phyloP scores from a whole-genome alignment of 2,329 filamentous ascomycete genomes.

The Claviceps arundinis region DNA sequence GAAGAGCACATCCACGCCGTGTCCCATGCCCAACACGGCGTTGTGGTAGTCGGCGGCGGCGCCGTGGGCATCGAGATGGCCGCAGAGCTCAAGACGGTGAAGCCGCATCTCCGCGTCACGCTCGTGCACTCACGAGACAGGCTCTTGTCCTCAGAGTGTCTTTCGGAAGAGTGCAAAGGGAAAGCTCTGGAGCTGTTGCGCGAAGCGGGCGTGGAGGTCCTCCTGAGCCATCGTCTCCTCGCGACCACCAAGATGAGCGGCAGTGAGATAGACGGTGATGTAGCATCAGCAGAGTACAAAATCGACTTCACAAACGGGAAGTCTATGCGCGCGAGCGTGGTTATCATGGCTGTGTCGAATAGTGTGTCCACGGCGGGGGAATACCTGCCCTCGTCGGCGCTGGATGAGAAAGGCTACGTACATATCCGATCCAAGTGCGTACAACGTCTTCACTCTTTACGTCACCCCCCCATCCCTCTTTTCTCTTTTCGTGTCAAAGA shows the following conservation, averaged over 20 bases:
- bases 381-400: conserved; percentile 43
- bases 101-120: conserved; percentile 53
- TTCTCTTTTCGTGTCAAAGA: neutral
- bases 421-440: conserved; percentile 44
- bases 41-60: conserved; percentile 63
- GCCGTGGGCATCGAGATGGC: conserved; percentile 77
- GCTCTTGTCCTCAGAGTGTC: conserved; percentile 59
- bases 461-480: no score
- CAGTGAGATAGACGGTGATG: conserved; percentile 23
- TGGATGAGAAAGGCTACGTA: conserved; percentile 54
- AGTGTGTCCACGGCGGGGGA: conserved; percentile 42
- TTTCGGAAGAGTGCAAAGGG: conserved; percentile 57
- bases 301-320: conserved; percentile 48
- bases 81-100: conserved; percentile 56
- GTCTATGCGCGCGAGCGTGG: conserved; percentile 45
- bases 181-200: conserved; percentile 42
- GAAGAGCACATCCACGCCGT: conserved; percentile 44
- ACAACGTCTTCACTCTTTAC: neutral
- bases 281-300: conserved; percentile 28
- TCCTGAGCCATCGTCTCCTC: conserved; percentile 50
- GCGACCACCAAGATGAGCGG: conserved; percentile 25
- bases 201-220: conserved; percentile 50
- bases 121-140: conserved; percentile 60
- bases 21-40: conserved; percentile 37
- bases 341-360: conserved; percentile 57